Base-by-base conservation (phyloP, 2,329 filamentous ascomycete species). In the Bipolaris bicolor region DNA sequence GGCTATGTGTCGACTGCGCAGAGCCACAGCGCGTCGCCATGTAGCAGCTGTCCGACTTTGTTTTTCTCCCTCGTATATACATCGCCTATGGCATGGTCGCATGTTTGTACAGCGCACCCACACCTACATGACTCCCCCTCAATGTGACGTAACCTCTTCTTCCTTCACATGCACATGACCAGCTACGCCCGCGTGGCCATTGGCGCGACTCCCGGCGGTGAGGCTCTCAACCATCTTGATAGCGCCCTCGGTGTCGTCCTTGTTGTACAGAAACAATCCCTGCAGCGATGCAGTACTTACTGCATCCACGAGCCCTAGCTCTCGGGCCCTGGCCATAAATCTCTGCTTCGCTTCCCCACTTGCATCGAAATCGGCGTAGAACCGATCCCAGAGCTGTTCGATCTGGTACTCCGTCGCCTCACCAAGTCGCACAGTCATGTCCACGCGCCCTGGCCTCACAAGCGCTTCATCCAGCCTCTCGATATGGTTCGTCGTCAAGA, bases 201-300 rank as follows among this genome's bases (percentile, higher is more conserved):
- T 63, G 37, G 57, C 66, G 55, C 63, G 63, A 53, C 63, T 65
- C 55, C 66, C 66, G 56, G 68, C 68, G 58, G 69, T 69, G 64
- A 91, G 78, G 1, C 84, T 86, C 60, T 90, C 88, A 1, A 88
- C 89, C 88, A 90, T 92, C 15, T 81, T 79, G 63, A 98, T 93
- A 13, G 94, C 94, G 1, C 94, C 92, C 64, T 92, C 84, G 82
- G 93, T 90, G 67, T 96, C 85, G 62, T 89, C 90, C 79, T 99
- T 99, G 78, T 98, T 96, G 76, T 96, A 96, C 75, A 98, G 77
- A 76, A 99, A 99, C 43, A 99, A 78, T 0, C 95, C 95, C 77
- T 99, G 95, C 29, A 99, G 87, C 20, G 92, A 92, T 26, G 95
- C 95, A 4, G 94, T 93, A 74, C 93, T 98, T 15, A 92, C 81